These are phyloP conservation scores for Penicillium paxilli DNA, from an alignment of 495 filamentous ascomycete genomes.

Conservation along the genomic window DNA sequence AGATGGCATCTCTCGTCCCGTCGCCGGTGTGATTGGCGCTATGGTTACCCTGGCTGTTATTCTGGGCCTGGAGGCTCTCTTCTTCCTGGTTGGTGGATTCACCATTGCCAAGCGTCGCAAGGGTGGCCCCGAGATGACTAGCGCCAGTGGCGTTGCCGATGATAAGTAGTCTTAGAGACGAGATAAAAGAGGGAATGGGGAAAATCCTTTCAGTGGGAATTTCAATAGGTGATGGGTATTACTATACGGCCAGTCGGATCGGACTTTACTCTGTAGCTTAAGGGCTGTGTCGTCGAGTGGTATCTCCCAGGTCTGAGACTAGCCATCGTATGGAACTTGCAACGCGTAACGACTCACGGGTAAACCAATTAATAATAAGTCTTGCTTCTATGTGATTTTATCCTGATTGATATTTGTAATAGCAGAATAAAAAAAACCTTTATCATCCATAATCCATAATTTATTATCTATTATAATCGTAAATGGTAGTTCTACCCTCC, in stretches of 20 bases:
- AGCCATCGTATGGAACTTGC: neutral
- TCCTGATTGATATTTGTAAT: neutral
- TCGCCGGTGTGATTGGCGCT: slow-evolving; percentile 62
- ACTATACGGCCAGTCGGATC: too few relatives aligned
- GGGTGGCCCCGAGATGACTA: slow-evolving; percentile 10
- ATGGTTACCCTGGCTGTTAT: slow-evolving; percentile 60
- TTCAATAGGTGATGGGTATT: neutral
- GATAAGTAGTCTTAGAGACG: slow-evolving; percentile 18
- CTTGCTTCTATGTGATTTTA: neutral
- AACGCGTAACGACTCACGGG: slow-evolving; percentile 11
- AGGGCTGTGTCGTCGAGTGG: neutral
- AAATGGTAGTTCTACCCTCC: neutral
- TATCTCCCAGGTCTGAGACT: slow-evolving; percentile 11
- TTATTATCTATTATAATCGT: too few relatives aligned
- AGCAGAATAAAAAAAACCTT: too few relatives aligned
- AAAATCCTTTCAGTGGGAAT: neutral
- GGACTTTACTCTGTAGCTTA: too few relatives aligned
- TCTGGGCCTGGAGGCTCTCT: slow-evolving; percentile 46
- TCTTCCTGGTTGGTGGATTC: slow-evolving; percentile 41
- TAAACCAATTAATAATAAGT: slow-evolving; percentile 12
- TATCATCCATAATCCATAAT: too few relatives aligned
- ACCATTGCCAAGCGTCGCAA: slow-evolving; percentile 25
- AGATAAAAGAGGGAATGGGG: neutral
- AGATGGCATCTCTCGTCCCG: slow-evolving; percentile 40
- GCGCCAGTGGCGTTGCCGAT: slow-evolving; percentile 1